phyloP scores from a whole-genome alignment of 2,329 filamentous ascomycete species.

The Calonectria multiphialidica region DNA sequence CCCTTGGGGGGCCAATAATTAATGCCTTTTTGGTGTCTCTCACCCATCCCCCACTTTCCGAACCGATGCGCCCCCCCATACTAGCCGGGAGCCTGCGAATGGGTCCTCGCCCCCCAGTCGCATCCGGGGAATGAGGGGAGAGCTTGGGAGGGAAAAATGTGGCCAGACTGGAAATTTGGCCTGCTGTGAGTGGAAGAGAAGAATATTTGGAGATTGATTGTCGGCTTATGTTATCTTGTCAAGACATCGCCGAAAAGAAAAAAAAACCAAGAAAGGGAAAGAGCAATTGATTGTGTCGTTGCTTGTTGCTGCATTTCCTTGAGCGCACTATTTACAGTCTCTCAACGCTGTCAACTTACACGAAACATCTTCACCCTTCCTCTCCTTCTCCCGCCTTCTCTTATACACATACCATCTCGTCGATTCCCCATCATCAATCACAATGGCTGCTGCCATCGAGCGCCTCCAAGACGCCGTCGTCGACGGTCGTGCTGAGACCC shows the following conservation, averaged over 20 bases:
- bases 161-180: not conserved
- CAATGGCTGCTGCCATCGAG: slow-evolving; percentile 35
- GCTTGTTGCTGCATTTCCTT: not conserved
- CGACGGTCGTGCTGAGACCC: slow-evolving; percentile 35
- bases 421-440: not conserved
- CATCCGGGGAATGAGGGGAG: slow-evolving; percentile 6
- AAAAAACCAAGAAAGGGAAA: not conserved
- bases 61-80: slow-evolving; percentile 7
- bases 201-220: slow-evolving; percentile 2
- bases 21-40: slow-evolving; percentile 1
- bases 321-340: not conserved
- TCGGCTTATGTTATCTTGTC: slow-evolving; percentile 3
- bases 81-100: not conserved
- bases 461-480: slow-evolving; percentile 33
- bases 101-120: not conserved
- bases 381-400: not conserved
- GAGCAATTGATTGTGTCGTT: not conserved
- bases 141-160: not conserved
- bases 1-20: not conserved
- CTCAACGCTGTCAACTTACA: not conserved
- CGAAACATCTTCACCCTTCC: not conserved
- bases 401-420: not conserved
- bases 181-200: not conserved
- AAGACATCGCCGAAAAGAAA: not conserved
- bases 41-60: slow-evolving; percentile 24